These are phyloP conservation scores for Trametes hirsuta DNA, from an alignment of 1,284 basidiomycete genomes.

Conservation along the genomic window DNA sequence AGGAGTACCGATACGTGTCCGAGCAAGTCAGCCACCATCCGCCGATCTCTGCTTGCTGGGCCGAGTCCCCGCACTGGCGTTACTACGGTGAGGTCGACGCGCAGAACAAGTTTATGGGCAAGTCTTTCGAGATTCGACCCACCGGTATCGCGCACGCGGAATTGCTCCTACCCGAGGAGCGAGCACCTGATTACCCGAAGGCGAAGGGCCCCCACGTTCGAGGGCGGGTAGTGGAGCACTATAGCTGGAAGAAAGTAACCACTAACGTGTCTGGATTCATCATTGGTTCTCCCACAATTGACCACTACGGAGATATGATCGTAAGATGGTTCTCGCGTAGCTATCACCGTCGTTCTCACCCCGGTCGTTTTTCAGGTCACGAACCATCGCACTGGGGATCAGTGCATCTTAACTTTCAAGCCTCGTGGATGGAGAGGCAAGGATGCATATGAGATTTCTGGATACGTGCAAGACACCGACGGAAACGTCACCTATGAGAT, in stretches of 20 bases:
- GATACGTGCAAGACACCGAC: conserved; percentile 72
- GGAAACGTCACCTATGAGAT: conserved; percentile 86
- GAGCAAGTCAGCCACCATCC: conserved; percentile 98
- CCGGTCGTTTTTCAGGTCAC: conserved; percentile 55
- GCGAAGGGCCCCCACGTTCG: conserved; percentile 42
- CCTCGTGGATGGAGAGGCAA: conserved; percentile 93
- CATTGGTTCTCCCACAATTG: conserved; percentile 90
- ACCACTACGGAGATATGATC: conserved; percentile 96
- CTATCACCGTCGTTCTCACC: not conserved
- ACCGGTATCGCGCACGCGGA: conserved; percentile 94
- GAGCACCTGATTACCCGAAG: conserved; percentile 61
- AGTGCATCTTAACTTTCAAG: conserved; percentile 92
- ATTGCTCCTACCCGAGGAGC: conserved; percentile 76
- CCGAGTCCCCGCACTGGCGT: conserved; percentile 87
- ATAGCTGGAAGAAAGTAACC: conserved; percentile 95
- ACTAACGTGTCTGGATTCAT: conserved; percentile 95
- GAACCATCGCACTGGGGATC: conserved; percentile 93
- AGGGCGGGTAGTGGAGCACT: conserved; percentile 78
- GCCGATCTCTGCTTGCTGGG: conserved; percentile 97
- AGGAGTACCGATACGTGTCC: conserved; percentile 90
- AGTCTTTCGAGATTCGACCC: conserved; percentile 95
- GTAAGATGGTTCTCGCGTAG: conserved; percentile 50
- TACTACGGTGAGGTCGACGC: conserved; percentile 95
- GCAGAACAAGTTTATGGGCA: conserved; percentile 95
- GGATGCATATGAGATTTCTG: conserved; percentile 92